Percentiles rank a stretch among this genome's conserved stretches.
These are phyloP conservation scores for Antitrichia curtipendula DNA, from an alignment of 225 moss, liverwort and hornwort species.

Conservation along the genomic window DNA sequence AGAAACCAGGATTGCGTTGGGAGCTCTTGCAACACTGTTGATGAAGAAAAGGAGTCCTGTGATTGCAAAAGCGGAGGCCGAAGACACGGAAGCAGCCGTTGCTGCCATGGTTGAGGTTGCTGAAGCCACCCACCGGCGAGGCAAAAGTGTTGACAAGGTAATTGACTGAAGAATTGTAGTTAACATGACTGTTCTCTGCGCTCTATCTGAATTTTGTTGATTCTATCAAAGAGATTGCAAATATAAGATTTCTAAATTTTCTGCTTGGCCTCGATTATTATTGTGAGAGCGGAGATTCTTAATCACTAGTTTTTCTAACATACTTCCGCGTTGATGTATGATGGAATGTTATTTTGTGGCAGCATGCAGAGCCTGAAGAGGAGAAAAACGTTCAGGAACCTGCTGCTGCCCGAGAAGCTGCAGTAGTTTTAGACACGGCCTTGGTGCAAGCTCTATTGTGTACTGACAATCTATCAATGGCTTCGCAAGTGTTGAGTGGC, in stretches of 20 bases:
- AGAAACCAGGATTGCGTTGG: slow-evolving; percentile 58
- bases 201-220: background rate
- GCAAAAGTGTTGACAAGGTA: slow-evolving; percentile 45
- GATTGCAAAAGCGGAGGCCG: slow-evolving; percentile 74
- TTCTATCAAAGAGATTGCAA: background rate
- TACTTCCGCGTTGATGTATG: background rate
- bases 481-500: slow-evolving; percentile 64
- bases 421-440: slow-evolving; percentile 80
- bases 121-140: slow-evolving; percentile 33
- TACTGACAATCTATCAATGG: slow-evolving; percentile 54
- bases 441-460: slow-evolving; percentile 73
- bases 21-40: slow-evolving; percentile 64
- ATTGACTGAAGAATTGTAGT: background rate
- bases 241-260: background rate
- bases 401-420: slow-evolving; percentile 50
- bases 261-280: background rate
- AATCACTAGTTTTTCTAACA: background rate
- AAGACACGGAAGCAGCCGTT: slow-evolving; percentile 94
- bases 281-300: background rate
- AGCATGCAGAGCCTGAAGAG: slow-evolving; percentile 33
- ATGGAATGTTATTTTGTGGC: background rate
- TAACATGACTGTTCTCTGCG: background rate
- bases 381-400: slow-evolving; percentile 16
- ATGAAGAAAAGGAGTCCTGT: slow-evolving; percentile 58
- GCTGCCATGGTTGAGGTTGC: slow-evolving; percentile 88